Base-by-base conservation (phyloP, 2,329 filamentous ascomycete species). In the Emericellopsis cladophorae region DNA sequence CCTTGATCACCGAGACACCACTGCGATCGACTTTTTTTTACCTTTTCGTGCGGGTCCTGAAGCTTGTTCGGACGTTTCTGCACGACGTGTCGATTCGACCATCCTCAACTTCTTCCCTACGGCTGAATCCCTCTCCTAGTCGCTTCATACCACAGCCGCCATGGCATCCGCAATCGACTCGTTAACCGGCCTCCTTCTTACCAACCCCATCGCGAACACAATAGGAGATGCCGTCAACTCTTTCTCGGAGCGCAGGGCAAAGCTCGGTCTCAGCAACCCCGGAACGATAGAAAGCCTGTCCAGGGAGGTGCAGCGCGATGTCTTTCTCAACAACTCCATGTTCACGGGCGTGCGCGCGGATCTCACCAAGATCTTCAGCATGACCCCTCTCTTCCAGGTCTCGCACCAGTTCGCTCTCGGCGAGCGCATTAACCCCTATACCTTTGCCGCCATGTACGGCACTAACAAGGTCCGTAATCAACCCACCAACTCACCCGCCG, bases 371-470 rank as follows among this genome's bases (percentile, higher is more conserved):
- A 81, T 87, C 58, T 94, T 96, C 68, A 92, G 88, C 74, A 78
- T 94, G 61, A 78, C 81, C 43, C 92, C 92, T 44, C 70, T 96
- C 51, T 98, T 98, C 74, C 90, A 96, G 67, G 84, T 95, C 53
- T 95, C 90, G 49, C 92, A 98, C 68, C 86, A 92, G 53, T 92
- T 98, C 62, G 83, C 90, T 42, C 86, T 95, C 77, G 90, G 92
- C 53, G 87, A 95, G 65, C 80, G 84, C 51, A 72, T 94, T 61
- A 89, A 89, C 60, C 92, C 92, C 31, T 98, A 98, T 66, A 87
- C 86, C 42, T 95, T 96, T 66, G 86, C 88, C 51, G 86, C 85
- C 49, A 78, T 98, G 57, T 95, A 92, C 61, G 92, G 92, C 52
- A 95, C 85, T 50, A 84, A 83, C 64, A 90, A 87, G 74, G 90